Percentiles rank a stretch among this genome's conserved stretches.
phyloP scores from a whole-genome alignment of 2,329 filamentous ascomycete genomes.

The Epichloe hybrida region DNA sequence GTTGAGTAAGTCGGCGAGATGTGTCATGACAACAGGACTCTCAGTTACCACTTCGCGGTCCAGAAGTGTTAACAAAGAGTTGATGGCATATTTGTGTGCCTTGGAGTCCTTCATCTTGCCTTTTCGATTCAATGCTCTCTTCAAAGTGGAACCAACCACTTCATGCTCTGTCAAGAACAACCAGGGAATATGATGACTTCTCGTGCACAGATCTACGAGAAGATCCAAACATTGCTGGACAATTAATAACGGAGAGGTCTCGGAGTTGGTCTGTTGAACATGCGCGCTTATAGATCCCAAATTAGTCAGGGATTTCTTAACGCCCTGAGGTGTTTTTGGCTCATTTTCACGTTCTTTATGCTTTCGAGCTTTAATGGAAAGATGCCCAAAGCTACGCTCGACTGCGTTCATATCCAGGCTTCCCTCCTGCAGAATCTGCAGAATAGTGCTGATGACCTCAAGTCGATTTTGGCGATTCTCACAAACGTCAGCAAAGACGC shows the following conservation, averaged over 20 bases:
- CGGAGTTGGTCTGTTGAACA: slow-evolving; percentile 49
- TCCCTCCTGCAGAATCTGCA: slow-evolving; percentile 91
- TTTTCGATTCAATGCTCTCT: slow-evolving; percentile 65
- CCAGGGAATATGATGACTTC: slow-evolving; percentile 70
- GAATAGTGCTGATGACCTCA: slow-evolving; percentile 82
- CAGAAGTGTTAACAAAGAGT: slow-evolving; percentile 73
- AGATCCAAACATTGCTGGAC: slow-evolving; percentile 89
- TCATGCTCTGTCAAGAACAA: slow-evolving; percentile 96
- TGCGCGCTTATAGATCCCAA: slow-evolving; percentile 27
- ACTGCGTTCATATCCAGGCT: slow-evolving; percentile 87
- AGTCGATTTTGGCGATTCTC: slow-evolving; percentile 93
- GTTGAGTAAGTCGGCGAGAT: slow-evolving; percentile 74
- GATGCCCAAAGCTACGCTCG: slow-evolving; percentile 85
- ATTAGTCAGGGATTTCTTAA: slow-evolving; percentile 62
- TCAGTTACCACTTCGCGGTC: slow-evolving; percentile 95
- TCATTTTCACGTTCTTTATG: slow-evolving; percentile 47
- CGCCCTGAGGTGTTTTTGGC: slow-evolving; percentile 64
- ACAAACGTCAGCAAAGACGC: slow-evolving; percentile 80
- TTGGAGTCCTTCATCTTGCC: slow-evolving; percentile 79
- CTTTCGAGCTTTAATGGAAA: slow-evolving; percentile 83
- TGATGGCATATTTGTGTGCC: slow-evolving; percentile 78
- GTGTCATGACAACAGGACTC: slow-evolving; percentile 93
- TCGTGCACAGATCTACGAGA: slow-evolving; percentile 68
- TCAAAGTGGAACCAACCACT: slow-evolving; percentile 55
- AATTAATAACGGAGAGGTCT: slow-evolving; percentile 86